phyloP scores from a whole-genome alignment of 169 alveolate genomes.

The Cystoisospora suis region DNA sequence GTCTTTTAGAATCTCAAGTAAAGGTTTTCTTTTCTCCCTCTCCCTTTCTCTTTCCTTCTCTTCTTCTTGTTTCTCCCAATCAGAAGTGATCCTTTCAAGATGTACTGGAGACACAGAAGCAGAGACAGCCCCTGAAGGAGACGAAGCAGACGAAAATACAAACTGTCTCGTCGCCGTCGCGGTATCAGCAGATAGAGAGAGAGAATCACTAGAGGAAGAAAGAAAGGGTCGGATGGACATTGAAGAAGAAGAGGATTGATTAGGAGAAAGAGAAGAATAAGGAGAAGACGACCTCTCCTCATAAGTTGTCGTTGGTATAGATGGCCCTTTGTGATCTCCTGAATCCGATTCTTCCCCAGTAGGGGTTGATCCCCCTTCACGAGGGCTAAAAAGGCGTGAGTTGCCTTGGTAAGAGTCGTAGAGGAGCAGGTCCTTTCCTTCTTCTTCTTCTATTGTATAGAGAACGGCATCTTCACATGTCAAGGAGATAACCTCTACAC shows the following conservation, averaged over 20 bases:
- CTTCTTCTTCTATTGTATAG: background rate
- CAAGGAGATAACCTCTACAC: background rate
- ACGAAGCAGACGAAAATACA: background rate
- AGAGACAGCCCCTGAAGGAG: background rate
- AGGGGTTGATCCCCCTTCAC: background rate
- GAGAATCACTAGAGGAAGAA: no score
- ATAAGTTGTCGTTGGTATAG: background rate
- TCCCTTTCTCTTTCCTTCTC: background rate
- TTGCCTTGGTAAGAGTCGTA: constrained; percentile 2
- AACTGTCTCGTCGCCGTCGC: no score
- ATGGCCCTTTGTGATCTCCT: background rate
- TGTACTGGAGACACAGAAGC: background rate
- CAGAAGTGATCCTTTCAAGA: background rate
- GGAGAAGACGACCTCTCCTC: no score
- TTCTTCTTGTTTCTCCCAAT: background rate
- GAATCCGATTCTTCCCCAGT: background rate
- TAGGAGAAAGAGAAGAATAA: no score
- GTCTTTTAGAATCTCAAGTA: no score
- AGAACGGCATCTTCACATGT: constrained; percentile 58
- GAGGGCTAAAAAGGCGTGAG: background rate
- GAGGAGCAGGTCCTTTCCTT: background rate
- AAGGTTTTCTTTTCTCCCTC: background rate
- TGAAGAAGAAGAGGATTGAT: no score
- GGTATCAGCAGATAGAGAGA: no score
- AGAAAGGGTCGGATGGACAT: no score